Conservation (phyloP, 805 yeast genomes). For the Lipomyces mesembrius region DNA sequence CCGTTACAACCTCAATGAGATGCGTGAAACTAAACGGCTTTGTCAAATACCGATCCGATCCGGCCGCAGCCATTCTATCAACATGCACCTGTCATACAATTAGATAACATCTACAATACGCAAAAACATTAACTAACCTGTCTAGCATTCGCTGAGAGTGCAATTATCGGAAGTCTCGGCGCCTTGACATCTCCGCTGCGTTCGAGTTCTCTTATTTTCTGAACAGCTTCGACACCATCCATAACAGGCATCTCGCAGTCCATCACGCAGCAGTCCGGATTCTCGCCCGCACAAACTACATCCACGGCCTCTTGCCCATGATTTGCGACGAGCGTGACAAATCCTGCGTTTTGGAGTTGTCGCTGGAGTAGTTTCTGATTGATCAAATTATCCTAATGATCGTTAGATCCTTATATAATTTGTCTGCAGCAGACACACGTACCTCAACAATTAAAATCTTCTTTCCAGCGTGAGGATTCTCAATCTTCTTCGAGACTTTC, state of each 20-base stretch:
- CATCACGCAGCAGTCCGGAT: constrained; percentile 36
- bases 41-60: constrained; percentile 35
- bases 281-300: constrained; percentile 20
- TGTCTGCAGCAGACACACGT: not conserved
- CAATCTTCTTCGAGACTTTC: not conserved
- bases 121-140: constrained; percentile 9
- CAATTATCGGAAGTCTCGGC: constrained; percentile 35
- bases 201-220: constrained; percentile 35
- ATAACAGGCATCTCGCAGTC: constrained; percentile 40
- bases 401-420: not conserved
- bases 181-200: not conserved
- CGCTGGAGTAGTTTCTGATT: constrained; percentile 92
- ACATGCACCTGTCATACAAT: constrained; percentile 20
- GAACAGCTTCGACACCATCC: constrained; percentile 42
- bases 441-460: constrained; percentile 77
- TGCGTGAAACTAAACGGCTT: constrained; percentile 33
- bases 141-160: constrained; percentile 37
- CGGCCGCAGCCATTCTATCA: constrained; percentile 36
- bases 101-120: not conserved
- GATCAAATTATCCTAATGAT: constrained; percentile 79
- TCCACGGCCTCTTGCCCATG: constrained; percentile 91
- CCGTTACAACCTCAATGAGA: constrained; percentile 30
- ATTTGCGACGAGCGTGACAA: constrained; percentile 74
- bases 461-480: constrained; percentile 28
- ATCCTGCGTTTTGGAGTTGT: constrained; percentile 85